phyloP scores from a whole-genome alignment of 176 grass and related monocot species.

The Phragmites australis region DNA sequence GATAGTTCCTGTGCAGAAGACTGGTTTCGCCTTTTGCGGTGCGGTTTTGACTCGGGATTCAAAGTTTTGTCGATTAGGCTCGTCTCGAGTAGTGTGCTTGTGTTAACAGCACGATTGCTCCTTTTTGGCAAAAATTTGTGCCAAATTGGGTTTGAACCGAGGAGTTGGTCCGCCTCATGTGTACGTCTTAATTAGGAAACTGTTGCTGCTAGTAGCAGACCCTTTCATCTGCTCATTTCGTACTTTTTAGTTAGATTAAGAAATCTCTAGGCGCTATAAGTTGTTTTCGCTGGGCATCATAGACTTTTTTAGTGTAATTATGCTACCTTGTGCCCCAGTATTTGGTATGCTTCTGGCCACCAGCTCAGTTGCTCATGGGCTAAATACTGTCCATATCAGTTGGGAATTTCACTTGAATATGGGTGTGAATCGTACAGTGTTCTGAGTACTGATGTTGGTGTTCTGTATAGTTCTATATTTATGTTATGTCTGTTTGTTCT shows the following conservation, averaged over 20 bases:
- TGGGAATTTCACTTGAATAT: neutral
- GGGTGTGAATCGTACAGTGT: neutral
- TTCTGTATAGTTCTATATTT: neutral
- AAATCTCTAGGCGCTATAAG: neutral
- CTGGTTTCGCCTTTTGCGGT: too few species aligned
- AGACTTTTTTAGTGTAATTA: neutral
- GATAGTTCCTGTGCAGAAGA: too few species aligned
- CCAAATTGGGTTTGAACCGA: neutral
- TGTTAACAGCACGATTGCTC: neutral
- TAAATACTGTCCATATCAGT: neutral
- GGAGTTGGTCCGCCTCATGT: neutral
- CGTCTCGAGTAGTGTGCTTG: neutral
- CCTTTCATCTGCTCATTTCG: neutral
- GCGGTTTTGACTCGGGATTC: neutral
- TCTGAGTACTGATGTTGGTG: neutral
- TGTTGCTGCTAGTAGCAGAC: neutral
- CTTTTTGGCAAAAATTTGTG: neutral
- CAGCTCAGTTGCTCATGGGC: constrained; percentile 2
- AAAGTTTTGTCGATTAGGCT: neutral
- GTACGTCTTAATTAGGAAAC: neutral
- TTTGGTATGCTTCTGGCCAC: neutral
- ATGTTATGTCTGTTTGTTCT: neutral
- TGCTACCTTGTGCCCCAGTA: neutral
- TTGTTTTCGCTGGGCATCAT: neutral
- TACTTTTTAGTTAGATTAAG: neutral